Evolutionary conservation across 371 early-diverging fungal species (phyloP).

Genomic region (Synchytrium microbalum): DNA sequence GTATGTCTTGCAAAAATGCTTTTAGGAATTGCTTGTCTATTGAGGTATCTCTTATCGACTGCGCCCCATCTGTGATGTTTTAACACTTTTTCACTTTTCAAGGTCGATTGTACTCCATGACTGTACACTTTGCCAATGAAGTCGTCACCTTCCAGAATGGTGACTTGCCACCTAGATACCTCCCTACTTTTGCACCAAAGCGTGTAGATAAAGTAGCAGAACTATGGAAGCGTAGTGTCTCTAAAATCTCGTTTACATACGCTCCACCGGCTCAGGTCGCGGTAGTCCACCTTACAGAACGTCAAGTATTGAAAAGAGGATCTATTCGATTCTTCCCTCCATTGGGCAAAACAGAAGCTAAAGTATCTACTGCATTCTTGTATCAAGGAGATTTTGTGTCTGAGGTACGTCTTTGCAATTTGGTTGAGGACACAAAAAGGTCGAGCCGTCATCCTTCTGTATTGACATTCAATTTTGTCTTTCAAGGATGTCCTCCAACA

Average conservation of each 20-base stretch:
- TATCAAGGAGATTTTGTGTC: background rate
- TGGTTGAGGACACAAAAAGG: no score
- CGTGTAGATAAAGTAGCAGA: conserved; percentile 30
- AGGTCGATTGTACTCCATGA: background rate
- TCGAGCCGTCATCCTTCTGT: no score
- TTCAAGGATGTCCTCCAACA: conserved; percentile 5
- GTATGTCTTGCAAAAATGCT: conserved; percentile 10
- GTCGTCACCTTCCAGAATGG: conserved; percentile 18
- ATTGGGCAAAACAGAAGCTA: background rate
- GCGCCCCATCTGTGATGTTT: background rate
- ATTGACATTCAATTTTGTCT: no score
- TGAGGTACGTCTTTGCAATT: no score
- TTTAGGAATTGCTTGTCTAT: no score
- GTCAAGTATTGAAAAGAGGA: conserved; percentile 8
- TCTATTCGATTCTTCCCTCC: background rate
- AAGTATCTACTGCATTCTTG: background rate
- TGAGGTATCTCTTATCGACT: no score
- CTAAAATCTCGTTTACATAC: conserved; percentile 19
- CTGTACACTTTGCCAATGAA: background rate
- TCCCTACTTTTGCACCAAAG: conserved; percentile 24
- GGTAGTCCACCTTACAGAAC: conserved; percentile 8
- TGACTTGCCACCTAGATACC: conserved; percentile 31
- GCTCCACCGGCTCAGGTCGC: conserved; percentile 25
- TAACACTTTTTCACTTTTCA: background rate
- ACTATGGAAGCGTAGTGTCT: conserved; percentile 25